A percentile compares a stretch with the other conserved stretches of the same genome.
Conservation (phyloP, 1,284 basidiomycete genomes). For the Naganishia liquefaciens region DNA sequence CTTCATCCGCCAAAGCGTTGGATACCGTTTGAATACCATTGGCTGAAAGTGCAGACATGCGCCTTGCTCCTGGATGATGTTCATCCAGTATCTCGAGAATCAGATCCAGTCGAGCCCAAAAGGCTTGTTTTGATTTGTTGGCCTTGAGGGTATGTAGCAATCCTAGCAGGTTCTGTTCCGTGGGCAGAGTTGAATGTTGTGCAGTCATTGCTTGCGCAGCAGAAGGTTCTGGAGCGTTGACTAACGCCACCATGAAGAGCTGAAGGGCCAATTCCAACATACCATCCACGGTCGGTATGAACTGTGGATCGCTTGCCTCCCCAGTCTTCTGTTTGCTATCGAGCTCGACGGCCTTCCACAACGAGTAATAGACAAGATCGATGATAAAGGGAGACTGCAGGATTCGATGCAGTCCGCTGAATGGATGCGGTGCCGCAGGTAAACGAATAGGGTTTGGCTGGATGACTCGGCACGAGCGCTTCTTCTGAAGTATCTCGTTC, state of each 20-base stretch:
- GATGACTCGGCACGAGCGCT: conserved; percentile 68
- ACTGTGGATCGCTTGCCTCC: conserved; percentile 17
- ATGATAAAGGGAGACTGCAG: conserved; percentile 41
- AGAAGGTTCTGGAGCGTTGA: conserved; percentile 67
- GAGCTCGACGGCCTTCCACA: conserved; percentile 34
- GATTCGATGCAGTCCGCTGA: conserved; percentile 44
- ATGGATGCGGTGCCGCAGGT: conserved; percentile 41
- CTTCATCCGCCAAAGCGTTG: conserved; percentile 30
- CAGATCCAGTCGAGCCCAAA: conserved; percentile 71
- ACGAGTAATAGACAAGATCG: conserved; percentile 43
- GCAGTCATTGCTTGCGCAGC: conserved; percentile 55
- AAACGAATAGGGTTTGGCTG: conserved; percentile 70
- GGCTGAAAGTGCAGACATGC: conserved; percentile 33
- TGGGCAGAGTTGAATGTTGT: conserved; percentile 57
- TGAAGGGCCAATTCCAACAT: conserved; percentile 87
- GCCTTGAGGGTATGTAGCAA: conserved; percentile 74
- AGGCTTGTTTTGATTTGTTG: conserved; percentile 69
- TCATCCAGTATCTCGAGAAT: conserved; percentile 68
- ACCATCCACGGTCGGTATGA: conserved; percentile 42
- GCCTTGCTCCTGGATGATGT: conserved; percentile 41
- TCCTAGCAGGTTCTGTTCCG: conserved; percentile 60
- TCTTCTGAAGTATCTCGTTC: conserved; percentile 72
- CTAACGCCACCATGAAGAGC: conserved; percentile 78
- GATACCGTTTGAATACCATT: conserved; percentile 12
- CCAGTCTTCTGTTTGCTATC: conserved; percentile 6